Base-by-base conservation (phyloP, 2,329 filamentous ascomycete species). In the Apiospora malaysiana region DNA sequence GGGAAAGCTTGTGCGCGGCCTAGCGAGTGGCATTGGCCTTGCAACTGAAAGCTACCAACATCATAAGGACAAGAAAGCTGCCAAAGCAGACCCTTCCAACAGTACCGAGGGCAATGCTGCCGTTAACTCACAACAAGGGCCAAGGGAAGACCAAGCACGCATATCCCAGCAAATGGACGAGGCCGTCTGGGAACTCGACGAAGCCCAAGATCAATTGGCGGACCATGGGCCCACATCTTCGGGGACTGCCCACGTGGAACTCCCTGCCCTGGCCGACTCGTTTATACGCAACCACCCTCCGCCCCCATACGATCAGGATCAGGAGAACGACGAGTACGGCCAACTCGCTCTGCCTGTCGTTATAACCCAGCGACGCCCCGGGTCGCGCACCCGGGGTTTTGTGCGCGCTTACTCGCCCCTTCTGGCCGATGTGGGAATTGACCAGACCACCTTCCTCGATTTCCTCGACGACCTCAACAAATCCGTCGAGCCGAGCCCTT, bases 341-440 rank as follows among this genome's bases (percentile, higher is more conserved):
- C 45, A 14, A 40, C 68, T 72, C 10, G 37, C 49, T 25, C 43
- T 72, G 27, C 83, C 83, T 1, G 81, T 86, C 25, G 81, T 85
- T 40, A 76, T 86, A 1, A 83, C 84, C 0, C 84, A 86, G 71
- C 78, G 83, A 0, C 79, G 84, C 3, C 83, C 84, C 0, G 77
- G 79, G 2, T 78, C 79, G 40, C 82, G 81, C 66, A 72, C 73
- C 0, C 78, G 83, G 25, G 84, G 84, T 0, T 85, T 85, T 72
- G 77, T 85, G 5, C 79, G 81, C 10, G 84, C 83, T 1, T 86
- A 85, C 72, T 79, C 83, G 0, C 84, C 84, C 0, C 77, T 81
- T 1, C 78, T 86, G 0, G 75, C 76, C 10, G 73, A 80, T 18
- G 74, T 75, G 18, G 83, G 81, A 51, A 83, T 86, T 73, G 79